phyloP scores from a whole-genome alignment of 805 yeast species.

The Lipomyces japonicus region DNA sequence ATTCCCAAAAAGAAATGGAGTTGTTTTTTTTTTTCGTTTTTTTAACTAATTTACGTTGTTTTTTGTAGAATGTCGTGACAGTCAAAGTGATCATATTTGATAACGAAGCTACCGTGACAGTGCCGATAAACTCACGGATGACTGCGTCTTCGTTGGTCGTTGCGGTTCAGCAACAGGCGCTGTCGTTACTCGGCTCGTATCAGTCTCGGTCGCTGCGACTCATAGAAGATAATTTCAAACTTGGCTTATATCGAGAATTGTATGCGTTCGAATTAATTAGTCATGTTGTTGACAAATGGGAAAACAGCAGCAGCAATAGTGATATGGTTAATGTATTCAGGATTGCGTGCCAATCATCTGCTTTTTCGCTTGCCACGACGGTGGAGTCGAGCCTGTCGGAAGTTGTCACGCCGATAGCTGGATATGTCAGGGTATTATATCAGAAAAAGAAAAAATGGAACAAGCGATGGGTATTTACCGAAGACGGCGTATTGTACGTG shows the following conservation, averaged over 20 bases:
- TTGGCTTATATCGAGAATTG: conserved; percentile 7
- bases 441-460: conserved; percentile 14
- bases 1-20: too few relatives aligned
- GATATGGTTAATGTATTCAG: conserved; percentile 1
- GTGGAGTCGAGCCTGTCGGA: conserved; percentile 7
- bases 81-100: conserved; percentile 8
- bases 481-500: conserved; percentile 4
- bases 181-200: not conserved
- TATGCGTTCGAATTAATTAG: conserved; percentile 15
- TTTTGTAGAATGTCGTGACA: not conserved
- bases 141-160: conserved; percentile 15
- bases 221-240: conserved; percentile 14
- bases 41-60: not conserved
- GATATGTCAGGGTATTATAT: conserved; percentile 6
- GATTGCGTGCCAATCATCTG: not conserved
- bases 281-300: conserved; percentile 13
- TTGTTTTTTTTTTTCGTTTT: too few relatives aligned
- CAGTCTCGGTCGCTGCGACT: conserved; percentile 22
- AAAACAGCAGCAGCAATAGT: too few relatives aligned
- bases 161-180: conserved; percentile 5
- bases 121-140: conserved; percentile 4
- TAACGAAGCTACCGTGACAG: conserved; percentile 1
- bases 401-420: conserved; percentile 13
- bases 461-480: conserved; percentile 16
- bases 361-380: not conserved